Evolutionary conservation across 148 eudicot genomes (phyloP).

Genomic region (Simmondsia chinensis): DNA sequence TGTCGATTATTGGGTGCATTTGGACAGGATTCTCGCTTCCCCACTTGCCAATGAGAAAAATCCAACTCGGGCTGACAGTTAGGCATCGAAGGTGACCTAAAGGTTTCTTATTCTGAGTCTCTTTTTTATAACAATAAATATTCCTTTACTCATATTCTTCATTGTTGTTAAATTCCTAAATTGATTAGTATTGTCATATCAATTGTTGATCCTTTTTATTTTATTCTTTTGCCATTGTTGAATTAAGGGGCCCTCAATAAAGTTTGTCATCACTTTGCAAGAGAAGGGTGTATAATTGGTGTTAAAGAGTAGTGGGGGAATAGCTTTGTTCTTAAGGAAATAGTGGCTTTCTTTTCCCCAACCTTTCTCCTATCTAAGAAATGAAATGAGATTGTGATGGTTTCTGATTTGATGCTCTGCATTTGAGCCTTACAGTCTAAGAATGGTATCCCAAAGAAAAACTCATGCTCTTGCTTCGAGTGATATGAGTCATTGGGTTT

Average conservation of each 20-base stretch:
- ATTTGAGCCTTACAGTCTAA: slow-evolving; percentile 13
- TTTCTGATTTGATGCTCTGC: background rate
- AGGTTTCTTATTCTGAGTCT: slow-evolving; percentile 21
- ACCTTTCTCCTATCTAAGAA: slow-evolving; percentile 20
- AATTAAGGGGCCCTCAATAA: background rate
- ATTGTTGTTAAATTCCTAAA: slow-evolving; percentile 5
- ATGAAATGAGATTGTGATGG: background rate
- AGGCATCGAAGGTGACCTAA: slow-evolving; percentile 25
- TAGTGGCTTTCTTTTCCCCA: too few relatives aligned
- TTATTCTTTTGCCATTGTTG: background rate
- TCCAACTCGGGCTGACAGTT: slow-evolving; percentile 16
- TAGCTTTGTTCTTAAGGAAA: slow-evolving; percentile 8
- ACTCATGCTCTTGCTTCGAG: background rate
- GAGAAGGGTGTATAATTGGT: slow-evolving; percentile 5
- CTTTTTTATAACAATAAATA: slow-evolving; percentile 1
- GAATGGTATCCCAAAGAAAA: slow-evolving; percentile 5
- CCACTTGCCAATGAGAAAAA: slow-evolving; percentile 21
- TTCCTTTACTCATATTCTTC: slow-evolving; percentile 9
- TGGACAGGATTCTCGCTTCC: slow-evolving; percentile 18
- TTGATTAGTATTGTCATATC: slow-evolving; percentile 11
- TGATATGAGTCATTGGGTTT: background rate
- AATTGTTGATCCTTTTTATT: slow-evolving; percentile 1
- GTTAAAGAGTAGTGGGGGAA: too few relatives aligned
- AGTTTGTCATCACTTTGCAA: background rate
- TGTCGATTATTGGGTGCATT: slow-evolving; percentile 27